phyloP scores from a whole-genome alignment of 805 yeast genomes.

The Yamadazyma kitorensis region DNA sequence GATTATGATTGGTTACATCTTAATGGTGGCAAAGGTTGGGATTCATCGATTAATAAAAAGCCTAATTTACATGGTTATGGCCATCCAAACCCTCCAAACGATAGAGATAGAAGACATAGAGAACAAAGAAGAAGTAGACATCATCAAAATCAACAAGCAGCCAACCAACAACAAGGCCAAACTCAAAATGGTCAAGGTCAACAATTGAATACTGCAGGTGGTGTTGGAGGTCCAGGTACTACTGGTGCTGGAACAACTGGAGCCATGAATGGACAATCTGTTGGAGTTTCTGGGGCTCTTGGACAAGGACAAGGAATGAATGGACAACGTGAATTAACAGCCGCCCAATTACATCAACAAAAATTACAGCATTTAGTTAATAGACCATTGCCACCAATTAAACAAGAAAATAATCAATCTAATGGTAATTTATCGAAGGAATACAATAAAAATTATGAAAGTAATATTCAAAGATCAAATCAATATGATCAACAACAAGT shows the following conservation, averaged over 20 bases:
- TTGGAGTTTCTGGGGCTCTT: conserved; percentile 9
- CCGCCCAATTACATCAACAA: conserved; percentile 48
- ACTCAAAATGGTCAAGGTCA: conserved; percentile 13
- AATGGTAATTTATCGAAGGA: conserved; percentile 5
- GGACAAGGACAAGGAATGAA: too few species aligned
- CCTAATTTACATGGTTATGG: conserved; percentile 96
- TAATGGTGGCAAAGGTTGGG: conserved; percentile 97
- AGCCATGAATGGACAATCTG: conserved; percentile 2
- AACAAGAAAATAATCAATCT: conserved; percentile 27
- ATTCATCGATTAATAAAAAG: conserved; percentile 80
- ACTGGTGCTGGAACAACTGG: conserved; percentile 7
- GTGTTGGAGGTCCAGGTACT: conserved; percentile 19
- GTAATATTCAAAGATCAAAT: conserved; percentile 9
- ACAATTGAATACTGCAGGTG: conserved; percentile 12
- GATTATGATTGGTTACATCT: conserved; percentile 98
- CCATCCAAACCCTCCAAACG: conserved; percentile 77
- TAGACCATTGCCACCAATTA: conserved; percentile 47
- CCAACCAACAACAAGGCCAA: too few species aligned
- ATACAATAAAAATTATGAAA: conserved; percentile 19
- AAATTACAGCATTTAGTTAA: conserved; percentile 48
- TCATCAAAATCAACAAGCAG: conserved; percentile 21
- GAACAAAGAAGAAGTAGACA: conserved; percentile 45
- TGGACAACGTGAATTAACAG: conserved; percentile 37
- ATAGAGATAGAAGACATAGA: conserved; percentile 44
- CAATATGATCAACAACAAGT: conserved; percentile 43